Base-by-base conservation (phyloP, 176 grass and related monocot genomes). In the Guadua angustifolia region DNA sequence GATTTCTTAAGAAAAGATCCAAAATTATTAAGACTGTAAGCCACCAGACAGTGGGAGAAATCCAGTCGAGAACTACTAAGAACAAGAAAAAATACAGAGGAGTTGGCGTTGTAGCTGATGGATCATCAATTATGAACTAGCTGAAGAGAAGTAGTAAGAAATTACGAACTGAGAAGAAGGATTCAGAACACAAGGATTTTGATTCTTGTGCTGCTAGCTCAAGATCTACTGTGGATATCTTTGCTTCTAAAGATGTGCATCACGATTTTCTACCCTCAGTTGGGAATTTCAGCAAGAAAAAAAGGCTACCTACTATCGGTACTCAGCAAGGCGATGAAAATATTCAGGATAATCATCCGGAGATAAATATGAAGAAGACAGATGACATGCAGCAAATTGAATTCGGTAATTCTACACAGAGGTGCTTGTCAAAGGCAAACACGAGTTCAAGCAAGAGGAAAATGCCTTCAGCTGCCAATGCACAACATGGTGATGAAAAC, bases 81-180 rank as follows among this genome's bases (percentile, higher is more conserved):
- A 82, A 69, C 14, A 87, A 83, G 75, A 77, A 56, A 62, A 86
- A 81, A 53, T 75, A 68, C 53, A 93, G 55, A 82, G 70, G 66
- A 52, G 52, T 74, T 61, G 88, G 81, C 50, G 70, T 73, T 45
- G 78, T 84, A 61, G 89, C 90, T 66, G 93, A 87, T 52, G 84
- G 81, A 61, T 89, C 89, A 90, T 94, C 89, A 84, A 75, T 88
- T n/a, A 92, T 88, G 77, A 81, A 79, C 22, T 92, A 74, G 91
- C 75, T 89, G 75, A 90, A 90, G 86, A 90, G 52, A 71, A 76
- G 68, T 50, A 59, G 81, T 25, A 90, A 92, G 80, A 95, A 90
- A 90, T 36, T 58, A 36, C 83, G 57, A 59, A 86, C 40, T 79
- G 49, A 83, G 51, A 85, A 89, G 73, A 83, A 75, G 51, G 76